Base-by-base conservation (phyloP, 2,329 filamentous ascomycete genomes). In the Paecilomyces variotii region DNA sequence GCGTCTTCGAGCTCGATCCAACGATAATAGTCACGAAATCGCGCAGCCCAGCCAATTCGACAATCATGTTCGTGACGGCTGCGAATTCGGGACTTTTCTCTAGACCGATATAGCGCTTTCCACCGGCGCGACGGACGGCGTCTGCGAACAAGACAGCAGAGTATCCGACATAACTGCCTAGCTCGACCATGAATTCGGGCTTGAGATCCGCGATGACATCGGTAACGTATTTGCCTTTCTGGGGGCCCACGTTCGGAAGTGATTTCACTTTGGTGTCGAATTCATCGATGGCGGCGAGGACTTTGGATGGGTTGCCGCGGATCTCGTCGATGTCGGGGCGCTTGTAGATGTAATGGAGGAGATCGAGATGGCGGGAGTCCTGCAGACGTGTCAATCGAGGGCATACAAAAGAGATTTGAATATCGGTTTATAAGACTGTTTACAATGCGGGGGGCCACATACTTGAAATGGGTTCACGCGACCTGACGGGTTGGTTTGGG, bases 161-260 rank as follows among this genome's bases (percentile, higher is more conserved):
- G 55, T 67, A 70, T 30, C 74, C 73, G 7, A 75, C 65, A 50
- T 72, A 76, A 12, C 69, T 70, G 28, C 72, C 72, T 24, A 74
- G 69, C 59, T 75, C 73, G 30, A 76, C 62, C 14, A 76, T 58
- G 1, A 65, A 63, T 25, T 67, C 50, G 10, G 58, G 58, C 45
- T 51, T 51, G 9, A 90, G 76, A 61, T 87, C 76, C 19, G 75
- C 76, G 58, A 91, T 90, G 54, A 90, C 70, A 50, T 87, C 80
- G 11, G 80, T 80, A 1, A 91, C 82, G 56, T 89, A 87, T 63
- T 77, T 80, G 52, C 86, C 87, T 74, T 91, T 91, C 68, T 86
- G 80, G 66, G 86, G 82, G 52, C 88, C 88, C 1, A 91, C 83
- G 63, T 90, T 91, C 86, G 91, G 91, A 45, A 91, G 80, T 63